Percentiles rank a stretch among this genome's conserved stretches.
Conservation (phyloP, 768 basidiomycete genomes). For the Leccinellum rugosiceps region DNA sequence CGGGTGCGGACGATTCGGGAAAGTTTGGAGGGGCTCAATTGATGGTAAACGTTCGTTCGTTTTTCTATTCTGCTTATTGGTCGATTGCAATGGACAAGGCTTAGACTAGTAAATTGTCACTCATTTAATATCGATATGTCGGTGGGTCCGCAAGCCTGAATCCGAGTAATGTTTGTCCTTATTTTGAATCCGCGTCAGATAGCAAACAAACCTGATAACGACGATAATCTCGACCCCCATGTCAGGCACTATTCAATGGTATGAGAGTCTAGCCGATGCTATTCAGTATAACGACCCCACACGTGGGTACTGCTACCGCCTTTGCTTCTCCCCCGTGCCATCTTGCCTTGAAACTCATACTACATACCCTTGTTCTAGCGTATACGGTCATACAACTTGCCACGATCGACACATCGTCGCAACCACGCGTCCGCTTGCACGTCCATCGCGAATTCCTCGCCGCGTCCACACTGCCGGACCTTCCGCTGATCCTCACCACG, state of each 20-base stretch:
- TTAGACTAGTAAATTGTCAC: not conserved
- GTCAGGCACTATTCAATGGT: too few relatives aligned
- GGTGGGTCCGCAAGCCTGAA: too few relatives aligned
- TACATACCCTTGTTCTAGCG: not conserved
- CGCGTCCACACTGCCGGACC: slow-evolving; percentile 26
- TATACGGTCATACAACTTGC: slow-evolving; percentile 54
- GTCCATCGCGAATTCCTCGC: slow-evolving; percentile 60
- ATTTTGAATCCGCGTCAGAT: too few relatives aligned
- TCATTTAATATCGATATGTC: not conserved
- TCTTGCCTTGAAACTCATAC: too few relatives aligned
- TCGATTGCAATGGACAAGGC: not conserved
- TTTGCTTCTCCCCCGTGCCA: too few relatives aligned
- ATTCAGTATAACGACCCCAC: too few relatives aligned
- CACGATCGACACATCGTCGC: slow-evolving; percentile 19
- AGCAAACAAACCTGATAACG: too few relatives aligned
- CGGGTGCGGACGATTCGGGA: slow-evolving; percentile 49
- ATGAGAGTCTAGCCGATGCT: too few relatives aligned
- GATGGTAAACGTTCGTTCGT: not conserved
- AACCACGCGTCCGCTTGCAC: slow-evolving; percentile 63
- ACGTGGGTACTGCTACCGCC: too few relatives aligned
- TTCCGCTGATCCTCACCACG: slow-evolving; percentile 62
- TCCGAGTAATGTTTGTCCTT: too few relatives aligned
- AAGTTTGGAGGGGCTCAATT: slow-evolving; percentile 36
- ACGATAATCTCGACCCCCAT: too few relatives aligned
- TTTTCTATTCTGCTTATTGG: not conserved